Base-by-base conservation (phyloP, 768 basidiomycete genomes). In the Rhodotorula diobovata region DNA sequence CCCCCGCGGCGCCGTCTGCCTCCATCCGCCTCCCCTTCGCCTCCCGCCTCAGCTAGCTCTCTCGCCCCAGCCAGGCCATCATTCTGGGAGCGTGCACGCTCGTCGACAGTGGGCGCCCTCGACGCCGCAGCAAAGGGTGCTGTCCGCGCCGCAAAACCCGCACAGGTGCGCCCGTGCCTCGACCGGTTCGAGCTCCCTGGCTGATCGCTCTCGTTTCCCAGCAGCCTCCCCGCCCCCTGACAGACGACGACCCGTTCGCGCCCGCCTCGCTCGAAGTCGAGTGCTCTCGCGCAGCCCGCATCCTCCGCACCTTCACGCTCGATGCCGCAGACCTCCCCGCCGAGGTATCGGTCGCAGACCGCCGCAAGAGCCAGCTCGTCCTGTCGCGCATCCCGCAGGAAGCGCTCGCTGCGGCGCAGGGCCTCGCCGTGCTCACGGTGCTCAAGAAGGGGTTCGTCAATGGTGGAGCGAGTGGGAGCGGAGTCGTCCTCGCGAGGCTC, bases 371-470 rank as follows among this genome's bases (percentile, higher is more conserved):
- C n/a, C 73, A 76, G 61, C 48, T 51, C 20, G 68, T 70, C 8
- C 35, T 72, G 28, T 50, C 54, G 43, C 73, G 73, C 69, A 73
- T 76, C 34, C 75, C 75, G 20, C 62, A 71, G 1, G 58, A 57
- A 2, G 60, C 58, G 2, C 21, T 74, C 10, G 57, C 55, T 1
- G 34, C 64, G 0, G 64, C 73, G 15, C 54, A 51, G 4, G 73
- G 73, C 1, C 12, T 63, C 9, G 72, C 39, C 25, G 61, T 71
- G 28, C 54, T 71, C 16, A 71, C 67, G 11, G 70, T 75, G 2
- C 37, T 67, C 25, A 35, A 64, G 4, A 68, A 60, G 16, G 60
- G 68, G 15, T 60, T 46, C 16, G 28, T 64, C 45, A 39, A 51
- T 2, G 55, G 55, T 2, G 65, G 45, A 0, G 61, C 62, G 12